Conservation (phyloP, 306 rosid species). For the Parietaria judaica region DNA sequence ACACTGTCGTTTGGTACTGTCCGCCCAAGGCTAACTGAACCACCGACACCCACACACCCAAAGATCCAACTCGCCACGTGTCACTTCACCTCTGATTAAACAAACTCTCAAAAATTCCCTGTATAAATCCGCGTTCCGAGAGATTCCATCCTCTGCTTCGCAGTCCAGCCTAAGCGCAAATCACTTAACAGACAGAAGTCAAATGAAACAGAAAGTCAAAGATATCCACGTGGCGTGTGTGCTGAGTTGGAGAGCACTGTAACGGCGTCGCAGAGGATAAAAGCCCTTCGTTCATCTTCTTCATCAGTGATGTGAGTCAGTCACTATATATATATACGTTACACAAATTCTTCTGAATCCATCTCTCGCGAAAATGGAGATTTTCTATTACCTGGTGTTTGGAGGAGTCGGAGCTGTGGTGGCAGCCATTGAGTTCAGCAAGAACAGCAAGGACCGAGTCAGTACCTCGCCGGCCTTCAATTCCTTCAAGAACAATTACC, state of each 20-base stretch:
- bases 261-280: conserved; percentile 3
- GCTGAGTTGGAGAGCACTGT: background rate
- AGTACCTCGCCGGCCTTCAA: conserved; percentile 65
- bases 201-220: conserved; percentile 2
- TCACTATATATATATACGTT: conserved; percentile 12
- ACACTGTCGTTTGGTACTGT: background rate
- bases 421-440: conserved; percentile 79
- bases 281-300: background rate
- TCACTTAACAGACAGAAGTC: background rate
- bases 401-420: conserved; percentile 69
- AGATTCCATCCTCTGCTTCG: conserved; percentile 9
- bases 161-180: background rate
- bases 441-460: conserved; percentile 81
- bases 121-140: conserved; percentile 23
- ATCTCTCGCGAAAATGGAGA: conserved; percentile 50
- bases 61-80: conserved; percentile 32
- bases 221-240: no score
- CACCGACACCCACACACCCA: conserved; percentile 38
- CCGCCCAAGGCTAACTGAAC: background rate
- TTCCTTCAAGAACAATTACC: conserved; percentile 96
- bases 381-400: conserved; percentile 69
- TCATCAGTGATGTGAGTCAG: background rate
- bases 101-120: no score
- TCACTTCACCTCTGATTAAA: background rate
- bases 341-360: background rate